A percentile compares a stretch with the other conserved stretches of the same genome.
Evolutionary conservation across 2,329 filamentous ascomycete genomes (phyloP).

Genomic region (Aspergillus tubingensis): DNA sequence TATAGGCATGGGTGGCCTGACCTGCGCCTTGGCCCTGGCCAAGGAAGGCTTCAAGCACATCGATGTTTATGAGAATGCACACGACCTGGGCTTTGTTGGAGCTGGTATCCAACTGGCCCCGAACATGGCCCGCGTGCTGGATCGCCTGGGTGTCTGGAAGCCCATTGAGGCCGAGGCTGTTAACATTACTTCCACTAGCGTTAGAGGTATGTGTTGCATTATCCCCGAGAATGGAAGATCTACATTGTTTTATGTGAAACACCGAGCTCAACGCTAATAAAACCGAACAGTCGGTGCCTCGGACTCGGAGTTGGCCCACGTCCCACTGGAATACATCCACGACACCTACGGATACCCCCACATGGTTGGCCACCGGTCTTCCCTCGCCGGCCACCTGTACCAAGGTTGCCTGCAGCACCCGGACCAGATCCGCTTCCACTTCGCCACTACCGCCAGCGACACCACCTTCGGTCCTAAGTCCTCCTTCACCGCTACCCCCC

Average conservation of each 20-base stretch:
- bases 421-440: constrained; percentile 66
- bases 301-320: constrained; percentile 69
- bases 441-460: constrained; percentile 58
- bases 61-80: constrained; percentile 72
- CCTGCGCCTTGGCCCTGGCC: constrained; percentile 70
- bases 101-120: constrained; percentile 83
- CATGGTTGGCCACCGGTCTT: constrained; percentile 76
- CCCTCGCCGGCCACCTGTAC: constrained; percentile 69
- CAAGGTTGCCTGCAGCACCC: constrained; percentile 67
- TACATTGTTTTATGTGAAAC: not conserved
- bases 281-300: constrained; percentile 62
- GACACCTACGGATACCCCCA: constrained; percentile 72
- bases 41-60: constrained; percentile 75
- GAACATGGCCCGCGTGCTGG: constrained; percentile 76
- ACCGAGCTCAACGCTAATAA: not conserved
- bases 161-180: constrained; percentile 71
- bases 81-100: constrained; percentile 76
- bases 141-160: constrained; percentile 71
- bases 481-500: constrained; percentile 61
- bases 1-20: constrained; percentile 71
- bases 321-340: constrained; percentile 68
- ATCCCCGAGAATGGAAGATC: not conserved
- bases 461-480: constrained; percentile 64
- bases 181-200: constrained; percentile 69
- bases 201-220: constrained; percentile 56